Percentiles rank a stretch among this genome's conserved stretches.
phyloP scores from a whole-genome alignment of 192 early-diverging fungal species.

The Rhizoclosmatium sp. region DNA sequence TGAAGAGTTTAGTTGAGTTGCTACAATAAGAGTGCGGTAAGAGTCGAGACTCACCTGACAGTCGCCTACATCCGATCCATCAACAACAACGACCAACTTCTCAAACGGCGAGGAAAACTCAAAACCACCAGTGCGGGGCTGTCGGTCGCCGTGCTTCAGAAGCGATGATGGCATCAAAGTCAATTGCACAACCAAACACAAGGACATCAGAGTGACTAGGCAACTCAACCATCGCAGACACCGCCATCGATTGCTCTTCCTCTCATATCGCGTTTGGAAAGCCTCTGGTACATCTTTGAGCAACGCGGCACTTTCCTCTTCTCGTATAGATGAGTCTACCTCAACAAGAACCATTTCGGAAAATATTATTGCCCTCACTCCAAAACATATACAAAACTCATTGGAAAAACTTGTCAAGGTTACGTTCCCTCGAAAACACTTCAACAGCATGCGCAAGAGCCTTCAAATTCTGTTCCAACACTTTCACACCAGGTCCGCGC shows the following conservation, averaged over 20 bases:
- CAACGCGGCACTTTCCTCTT: too few relatives aligned
- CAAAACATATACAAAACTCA: neutral
- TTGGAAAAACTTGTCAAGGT: conserved; percentile 30
- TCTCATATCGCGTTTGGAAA: too few relatives aligned
- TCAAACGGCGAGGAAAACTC: neutral
- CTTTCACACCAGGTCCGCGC: conserved; percentile 22
- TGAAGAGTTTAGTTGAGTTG: neutral
- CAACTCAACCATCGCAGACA: too few relatives aligned
- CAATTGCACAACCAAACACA: too few relatives aligned
- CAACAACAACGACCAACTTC: neutral
- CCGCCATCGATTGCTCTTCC: too few relatives aligned
- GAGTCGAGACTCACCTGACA: neutral
- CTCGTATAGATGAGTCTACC: too few relatives aligned
- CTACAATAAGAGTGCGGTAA: neutral
- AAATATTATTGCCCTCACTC: too few relatives aligned
- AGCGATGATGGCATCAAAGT: too few relatives aligned
- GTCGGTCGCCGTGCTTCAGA: neutral
- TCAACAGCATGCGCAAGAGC: conserved; percentile 36
- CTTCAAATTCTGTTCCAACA: conserved; percentile 45
- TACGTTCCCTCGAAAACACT: conserved; percentile 27
- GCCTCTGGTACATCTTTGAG: too few relatives aligned
- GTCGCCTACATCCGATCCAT: conserved; percentile 5
- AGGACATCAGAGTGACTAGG: too few relatives aligned
- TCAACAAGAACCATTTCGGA: too few relatives aligned
- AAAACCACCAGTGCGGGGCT: conserved; percentile 22